Evolutionary conservation across 2,329 filamentous ascomycete species (phyloP).

Genomic region (Penicillium sp.): DNA sequence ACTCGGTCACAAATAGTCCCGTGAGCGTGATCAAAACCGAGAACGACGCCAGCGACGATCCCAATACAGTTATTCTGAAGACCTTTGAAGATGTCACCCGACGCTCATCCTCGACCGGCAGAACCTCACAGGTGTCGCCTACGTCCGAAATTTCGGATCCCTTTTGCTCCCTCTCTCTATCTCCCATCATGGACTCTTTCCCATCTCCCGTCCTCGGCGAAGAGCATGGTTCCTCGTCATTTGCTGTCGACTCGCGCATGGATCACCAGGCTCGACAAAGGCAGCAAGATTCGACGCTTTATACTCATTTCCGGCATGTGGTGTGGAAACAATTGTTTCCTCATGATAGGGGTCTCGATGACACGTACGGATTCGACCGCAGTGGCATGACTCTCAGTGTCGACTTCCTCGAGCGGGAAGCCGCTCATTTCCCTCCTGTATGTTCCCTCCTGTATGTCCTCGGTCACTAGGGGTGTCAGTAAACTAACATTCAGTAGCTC

Average conservation of each 20-base stretch:
- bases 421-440: slow-evolving; percentile 54
- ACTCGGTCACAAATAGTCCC: slow-evolving; percentile 30
- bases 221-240: slow-evolving; percentile 19
- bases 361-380: slow-evolving; percentile 19
- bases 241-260: slow-evolving; percentile 15
- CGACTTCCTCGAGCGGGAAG: slow-evolving; percentile 51
- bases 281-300: slow-evolving; percentile 38
- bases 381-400: slow-evolving; percentile 34
- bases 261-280: slow-evolving; percentile 25
- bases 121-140: slow-evolving; percentile 35
- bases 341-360: slow-evolving; percentile 22
- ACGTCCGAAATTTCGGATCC: slow-evolving; percentile 36
- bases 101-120: slow-evolving; percentile 34
- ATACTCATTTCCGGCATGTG: slow-evolving; percentile 43
- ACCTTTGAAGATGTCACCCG: slow-evolving; percentile 51
- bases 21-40: slow-evolving; percentile 29
- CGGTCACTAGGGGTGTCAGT: not conserved
- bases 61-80: slow-evolving; percentile 53
- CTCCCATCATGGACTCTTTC: slow-evolving; percentile 27
- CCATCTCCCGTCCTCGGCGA: slow-evolving; percentile 26
- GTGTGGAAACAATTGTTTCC: slow-evolving; percentile 46
- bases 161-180: slow-evolving; percentile 28
- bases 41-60: slow-evolving; percentile 37
- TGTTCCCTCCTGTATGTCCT: slow-evolving; percentile 27
- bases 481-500: slow-evolving; percentile 41